Conservation (phyloP, 2,329 filamentous ascomycete species). For the Xylaria sp. region DNA sequence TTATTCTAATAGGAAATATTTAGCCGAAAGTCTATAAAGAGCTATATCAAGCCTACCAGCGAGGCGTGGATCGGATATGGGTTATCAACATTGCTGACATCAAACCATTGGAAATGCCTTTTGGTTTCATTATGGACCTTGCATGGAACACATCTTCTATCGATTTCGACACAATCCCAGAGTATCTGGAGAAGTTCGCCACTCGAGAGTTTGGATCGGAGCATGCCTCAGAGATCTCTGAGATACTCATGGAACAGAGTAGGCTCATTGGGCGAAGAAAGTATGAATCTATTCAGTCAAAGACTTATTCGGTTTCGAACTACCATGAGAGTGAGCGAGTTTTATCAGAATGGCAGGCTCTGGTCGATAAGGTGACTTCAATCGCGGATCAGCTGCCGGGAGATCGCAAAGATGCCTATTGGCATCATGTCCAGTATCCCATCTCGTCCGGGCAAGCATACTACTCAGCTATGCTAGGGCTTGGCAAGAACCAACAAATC, state of each 20-base stretch:
- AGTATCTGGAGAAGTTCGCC: conserved; percentile 61
- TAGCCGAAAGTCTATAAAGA: conserved; percentile 51
- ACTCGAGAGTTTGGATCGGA: conserved; percentile 62
- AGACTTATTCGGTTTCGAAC: conserved; percentile 67
- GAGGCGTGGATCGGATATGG: conserved; percentile 71
- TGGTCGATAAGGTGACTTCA: conserved; percentile 58
- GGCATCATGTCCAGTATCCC: conserved; percentile 71
- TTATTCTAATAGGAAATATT: neutral
- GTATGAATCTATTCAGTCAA: conserved; percentile 68
- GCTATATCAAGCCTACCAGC: conserved; percentile 69
- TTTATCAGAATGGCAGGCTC: conserved; percentile 62
- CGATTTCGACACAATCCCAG: conserved; percentile 53
- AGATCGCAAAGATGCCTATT: conserved; percentile 64
- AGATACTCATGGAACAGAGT: conserved; percentile 65
- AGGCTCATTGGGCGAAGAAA: conserved; percentile 63
- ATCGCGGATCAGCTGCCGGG: conserved; percentile 58
- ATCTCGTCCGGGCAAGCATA: conserved; percentile 67
- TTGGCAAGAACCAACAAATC: conserved; percentile 64
- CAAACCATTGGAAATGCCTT: conserved; percentile 62
- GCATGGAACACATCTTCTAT: conserved; percentile 65
- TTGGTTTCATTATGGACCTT: conserved; percentile 49
- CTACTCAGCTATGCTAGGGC: conserved; percentile 59
- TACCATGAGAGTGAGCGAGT: conserved; percentile 69
- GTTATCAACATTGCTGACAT: conserved; percentile 75
- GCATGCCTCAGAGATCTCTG: conserved; percentile 59